Evolutionary conservation across 768 basidiomycete genomes (phyloP), one percentile per base, ranked within the genome.

Genomic region (Holtermanniella nyarrowii): DNA sequence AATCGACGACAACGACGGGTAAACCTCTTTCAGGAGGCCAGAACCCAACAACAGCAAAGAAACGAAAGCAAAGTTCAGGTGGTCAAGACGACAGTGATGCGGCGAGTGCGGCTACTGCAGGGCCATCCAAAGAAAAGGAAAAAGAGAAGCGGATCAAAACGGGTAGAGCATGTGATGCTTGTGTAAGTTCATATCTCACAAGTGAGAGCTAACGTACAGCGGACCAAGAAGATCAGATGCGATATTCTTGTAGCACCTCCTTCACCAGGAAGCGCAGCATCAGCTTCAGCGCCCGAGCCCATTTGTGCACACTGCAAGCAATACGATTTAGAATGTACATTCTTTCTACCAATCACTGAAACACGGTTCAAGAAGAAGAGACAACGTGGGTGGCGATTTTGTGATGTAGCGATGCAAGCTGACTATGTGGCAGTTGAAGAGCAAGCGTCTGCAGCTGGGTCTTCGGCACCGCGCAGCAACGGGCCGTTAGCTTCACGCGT

Each of bases 301-400:
- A 65, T 85, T 45, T 96, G 90, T 67, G 85, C 89, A 61, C 91
- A 96, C 70, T 97, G 93, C 78, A 86, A 88, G 65, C 87, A 89
- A 67, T 88, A 89, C 63, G 79, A 80, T 42, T 87, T 90, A 60
- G 88, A 93, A 58, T 95, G 93, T 70, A 95, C 91, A 4, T 95
- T 91, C 74, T 93, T 95, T 77, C 81, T 97, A 12, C 95, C 95
- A 39, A 99, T 99, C 61, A 88, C 93, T 10, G 95, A 97, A 72
- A 99, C 95, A 0, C 83, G 95, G 18, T 99, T 96, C 79, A 96
- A 96, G 76, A 95, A 95, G 77, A 89, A 89, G 75, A 84, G 85
- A 59, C 52, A 82, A 42, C 85, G 89, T 62, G 83, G 86, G 61
- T 85, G 85, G 47, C 72, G 54, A 1, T 23, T 20, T 46, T 25